Percentiles rank a stretch among this genome's conserved stretches.
Conservation (phyloP, 345 rosid genomes). For the Eucalyptus cladocalyx region DNA sequence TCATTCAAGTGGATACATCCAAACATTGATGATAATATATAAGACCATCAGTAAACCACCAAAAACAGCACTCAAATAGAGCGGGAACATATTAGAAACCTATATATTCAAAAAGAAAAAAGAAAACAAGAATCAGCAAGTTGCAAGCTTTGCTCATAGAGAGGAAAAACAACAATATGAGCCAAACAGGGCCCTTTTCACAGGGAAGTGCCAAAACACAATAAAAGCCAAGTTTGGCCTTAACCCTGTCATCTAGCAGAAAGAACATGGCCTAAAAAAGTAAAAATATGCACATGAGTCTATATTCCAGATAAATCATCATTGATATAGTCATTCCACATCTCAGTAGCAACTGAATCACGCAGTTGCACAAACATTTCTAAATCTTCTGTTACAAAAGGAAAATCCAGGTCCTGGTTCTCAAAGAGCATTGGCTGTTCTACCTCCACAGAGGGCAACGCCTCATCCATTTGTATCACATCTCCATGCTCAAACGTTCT, state of each 20-base stretch:
- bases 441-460: constrained; percentile 12
- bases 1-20: background rate
- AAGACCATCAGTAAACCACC: background rate
- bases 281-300: background rate
- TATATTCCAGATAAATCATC: constrained; percentile 23
- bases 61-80: background rate
- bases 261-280: background rate
- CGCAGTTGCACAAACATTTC: constrained; percentile 39
- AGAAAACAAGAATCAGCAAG: background rate
- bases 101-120: background rate
- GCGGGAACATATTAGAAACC: background rate
- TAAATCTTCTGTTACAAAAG: constrained; percentile 24
- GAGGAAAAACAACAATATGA: background rate
- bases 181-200: background rate
- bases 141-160: background rate
- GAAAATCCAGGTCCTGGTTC: constrained; percentile 14
- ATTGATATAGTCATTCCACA: constrained; percentile 56
- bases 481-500: constrained; percentile 31
- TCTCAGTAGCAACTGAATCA: constrained; percentile 50
- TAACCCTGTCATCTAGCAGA: background rate
- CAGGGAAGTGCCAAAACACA: background rate
- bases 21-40: background rate
- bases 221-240: background rate
- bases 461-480: constrained; percentile 20
- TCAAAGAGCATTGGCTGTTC: constrained; percentile 26